These are phyloP conservation scores for Eucalyptus erythrocorys DNA, from an alignment of 345 rosid species.

Conservation along the genomic window DNA sequence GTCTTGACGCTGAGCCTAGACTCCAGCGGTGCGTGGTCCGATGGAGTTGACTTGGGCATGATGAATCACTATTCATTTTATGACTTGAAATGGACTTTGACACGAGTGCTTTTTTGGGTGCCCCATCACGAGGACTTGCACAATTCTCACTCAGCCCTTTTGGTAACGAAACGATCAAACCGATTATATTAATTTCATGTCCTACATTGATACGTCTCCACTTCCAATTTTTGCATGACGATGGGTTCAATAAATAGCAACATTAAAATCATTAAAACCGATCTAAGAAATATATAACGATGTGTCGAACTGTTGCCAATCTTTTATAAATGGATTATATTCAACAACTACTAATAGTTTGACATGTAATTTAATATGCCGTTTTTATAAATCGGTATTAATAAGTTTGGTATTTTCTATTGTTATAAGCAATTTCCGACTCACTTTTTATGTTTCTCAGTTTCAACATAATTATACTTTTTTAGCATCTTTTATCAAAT, in stretches of 20 bases:
- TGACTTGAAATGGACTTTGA: not conserved
- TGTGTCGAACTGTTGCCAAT: fast-evolving
- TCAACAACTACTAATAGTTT: not conserved
- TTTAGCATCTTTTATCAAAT: not conserved
- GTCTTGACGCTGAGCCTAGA: not conserved
- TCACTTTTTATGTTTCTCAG: not conserved
- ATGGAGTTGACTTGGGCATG: not conserved
- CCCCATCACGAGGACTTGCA: not conserved
- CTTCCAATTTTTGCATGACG: not conserved
- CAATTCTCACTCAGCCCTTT: not conserved
- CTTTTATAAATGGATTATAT: not conserved
- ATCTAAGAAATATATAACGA: not conserved
- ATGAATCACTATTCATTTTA: not conserved
- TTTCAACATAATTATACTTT: no score
- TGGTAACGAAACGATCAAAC: not conserved
- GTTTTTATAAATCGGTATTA: not conserved
- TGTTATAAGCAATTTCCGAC: no score
- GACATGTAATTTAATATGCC: not conserved
- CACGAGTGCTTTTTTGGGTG: not conserved
- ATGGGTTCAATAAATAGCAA: not conserved
- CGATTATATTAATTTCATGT: not conserved
- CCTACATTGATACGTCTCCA: not conserved
- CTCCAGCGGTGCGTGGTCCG: not conserved
- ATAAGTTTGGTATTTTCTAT: not conserved
- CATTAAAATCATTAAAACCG: not conserved